Evolutionary conservation across 2,329 filamentous ascomycete genomes (phyloP).

Genomic region (Kalaharituber pfeilii): DNA sequence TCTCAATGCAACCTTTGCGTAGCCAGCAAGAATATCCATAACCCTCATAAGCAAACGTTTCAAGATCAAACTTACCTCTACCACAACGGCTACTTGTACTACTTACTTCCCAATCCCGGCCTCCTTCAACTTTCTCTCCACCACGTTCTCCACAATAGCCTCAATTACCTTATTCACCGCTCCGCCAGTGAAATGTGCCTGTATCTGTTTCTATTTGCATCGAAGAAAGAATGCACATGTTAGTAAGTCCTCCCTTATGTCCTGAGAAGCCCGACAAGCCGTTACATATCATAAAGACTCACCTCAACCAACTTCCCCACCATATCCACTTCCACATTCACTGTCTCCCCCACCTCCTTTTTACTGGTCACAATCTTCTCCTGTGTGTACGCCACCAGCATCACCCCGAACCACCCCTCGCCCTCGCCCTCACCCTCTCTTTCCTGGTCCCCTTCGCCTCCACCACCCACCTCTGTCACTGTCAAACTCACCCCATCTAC

Average conservation of each 20-base stretch:
- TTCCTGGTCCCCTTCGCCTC: constrained; percentile 31
- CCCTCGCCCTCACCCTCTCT: constrained; percentile 70
- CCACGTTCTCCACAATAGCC: neutral
- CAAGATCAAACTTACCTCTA: no score
- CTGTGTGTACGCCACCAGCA: constrained; percentile 84
- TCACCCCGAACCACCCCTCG: constrained; percentile 32
- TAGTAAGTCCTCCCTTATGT: no score
- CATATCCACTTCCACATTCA: constrained; percentile 86
- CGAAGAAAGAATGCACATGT: no score
- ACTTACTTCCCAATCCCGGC: no score
- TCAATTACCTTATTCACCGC: neutral
- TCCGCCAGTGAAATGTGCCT: neutral
- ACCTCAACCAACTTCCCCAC: constrained; percentile 42
- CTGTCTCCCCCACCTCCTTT: constrained; percentile 55
- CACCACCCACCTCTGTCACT: constrained; percentile 51
- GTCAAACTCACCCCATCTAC: constrained; percentile 87
- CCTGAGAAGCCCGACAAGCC: no score
- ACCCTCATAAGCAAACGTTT: no score
- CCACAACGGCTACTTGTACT: no score
- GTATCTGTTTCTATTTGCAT: neutral
- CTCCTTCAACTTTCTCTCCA: neutral
- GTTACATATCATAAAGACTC: constrained; percentile 2
- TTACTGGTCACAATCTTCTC: constrained; percentile 72
- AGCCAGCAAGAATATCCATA: no score
- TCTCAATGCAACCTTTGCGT: no score